phyloP scores from a whole-genome alignment of 2,329 filamentous ascomycete genomes.

The Penicillium sp. region DNA sequence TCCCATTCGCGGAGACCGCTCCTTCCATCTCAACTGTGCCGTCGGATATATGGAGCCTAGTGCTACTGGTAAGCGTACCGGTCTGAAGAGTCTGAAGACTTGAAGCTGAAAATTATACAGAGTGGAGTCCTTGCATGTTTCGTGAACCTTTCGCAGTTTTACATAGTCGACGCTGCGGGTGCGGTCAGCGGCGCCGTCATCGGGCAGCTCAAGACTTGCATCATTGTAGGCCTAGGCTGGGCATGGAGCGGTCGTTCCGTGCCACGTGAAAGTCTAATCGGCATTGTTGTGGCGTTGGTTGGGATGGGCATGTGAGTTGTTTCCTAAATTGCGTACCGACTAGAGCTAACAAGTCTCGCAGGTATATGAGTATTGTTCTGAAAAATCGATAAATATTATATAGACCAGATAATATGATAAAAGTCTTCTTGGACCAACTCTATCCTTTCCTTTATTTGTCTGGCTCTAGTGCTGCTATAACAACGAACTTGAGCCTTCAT shows the following conservation, averaged over 20 bases:
- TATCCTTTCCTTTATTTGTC: background rate
- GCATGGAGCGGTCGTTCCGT: constrained; percentile 21
- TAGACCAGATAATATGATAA: background rate
- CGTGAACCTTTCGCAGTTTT: constrained; percentile 31
- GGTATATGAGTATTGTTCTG: constrained; percentile 27
- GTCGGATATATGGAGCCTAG: constrained; percentile 24
- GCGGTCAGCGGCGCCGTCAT: constrained; percentile 70
- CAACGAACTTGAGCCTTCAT: too few relatives aligned
- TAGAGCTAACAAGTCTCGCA: constrained; percentile 1
- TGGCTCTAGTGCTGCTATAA: too few relatives aligned
- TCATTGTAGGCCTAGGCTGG: constrained; percentile 69
- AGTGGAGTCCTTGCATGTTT: constrained; percentile 29
- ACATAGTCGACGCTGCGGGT: constrained; percentile 46
- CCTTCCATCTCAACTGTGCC: constrained; percentile 22
- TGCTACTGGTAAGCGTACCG: constrained; percentile 19
- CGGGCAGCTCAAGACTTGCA: constrained; percentile 69
- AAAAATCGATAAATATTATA: constrained; percentile 12
- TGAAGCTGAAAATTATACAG: constrained; percentile 14
- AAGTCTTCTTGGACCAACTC: background rate
- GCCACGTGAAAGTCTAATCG: constrained; percentile 22
- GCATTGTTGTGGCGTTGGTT: constrained; percentile 25
- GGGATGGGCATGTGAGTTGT: constrained; percentile 29
- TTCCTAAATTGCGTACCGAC: background rate
- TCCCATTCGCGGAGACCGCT: constrained; percentile 24
- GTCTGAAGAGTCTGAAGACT: too few relatives aligned